Evolutionary conservation across 2,329 filamentous ascomycete genomes (phyloP).

Genomic region (Magnaporthales sp.): DNA sequence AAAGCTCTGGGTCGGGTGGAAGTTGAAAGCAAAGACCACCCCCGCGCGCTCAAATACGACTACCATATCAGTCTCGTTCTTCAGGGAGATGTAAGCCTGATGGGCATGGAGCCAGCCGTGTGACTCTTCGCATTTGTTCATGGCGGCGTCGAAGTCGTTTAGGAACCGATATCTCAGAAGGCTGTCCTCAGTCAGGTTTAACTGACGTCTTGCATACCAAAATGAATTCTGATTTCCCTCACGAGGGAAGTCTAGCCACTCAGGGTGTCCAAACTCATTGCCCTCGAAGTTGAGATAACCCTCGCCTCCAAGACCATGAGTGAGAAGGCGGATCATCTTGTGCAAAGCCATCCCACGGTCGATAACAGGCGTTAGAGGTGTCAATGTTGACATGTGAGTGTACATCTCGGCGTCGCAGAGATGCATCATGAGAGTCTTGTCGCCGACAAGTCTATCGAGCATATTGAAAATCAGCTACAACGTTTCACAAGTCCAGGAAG

Average conservation of each 20-base stretch:
- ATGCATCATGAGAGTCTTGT: conserved; percentile 97
- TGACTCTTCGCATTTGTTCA: conserved; percentile 81
- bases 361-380: conserved; percentile 78
- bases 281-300: conserved; percentile 98
- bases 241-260: conserved; percentile 97
- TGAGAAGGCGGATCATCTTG: conserved; percentile 95
- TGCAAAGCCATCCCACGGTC: conserved; percentile 86
- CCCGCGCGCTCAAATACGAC: conserved; percentile 92
- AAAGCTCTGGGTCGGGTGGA: conserved; percentile 77
- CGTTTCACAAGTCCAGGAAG: not conserved
- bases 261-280: conserved; percentile 96
- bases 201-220: conserved; percentile 87
- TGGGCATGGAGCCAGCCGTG: conserved; percentile 83
- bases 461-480: not conserved
- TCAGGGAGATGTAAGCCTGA: conserved; percentile 88
- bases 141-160: conserved; percentile 85
- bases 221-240: conserved; percentile 89
- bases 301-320: conserved; percentile 85
- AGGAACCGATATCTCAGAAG: conserved; percentile 84
- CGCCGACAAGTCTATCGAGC: conserved; percentile 68
- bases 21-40: conserved; percentile 92
- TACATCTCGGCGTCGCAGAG: conserved; percentile 96
- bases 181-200: conserved; percentile 82
- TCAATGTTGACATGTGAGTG: conserved; percentile 87
- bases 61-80: conserved; percentile 89